These are phyloP conservation scores for Trichoderma harzianum DNA, from an alignment of 2,329 filamentous ascomycete genomes.

Conservation along the genomic window DNA sequence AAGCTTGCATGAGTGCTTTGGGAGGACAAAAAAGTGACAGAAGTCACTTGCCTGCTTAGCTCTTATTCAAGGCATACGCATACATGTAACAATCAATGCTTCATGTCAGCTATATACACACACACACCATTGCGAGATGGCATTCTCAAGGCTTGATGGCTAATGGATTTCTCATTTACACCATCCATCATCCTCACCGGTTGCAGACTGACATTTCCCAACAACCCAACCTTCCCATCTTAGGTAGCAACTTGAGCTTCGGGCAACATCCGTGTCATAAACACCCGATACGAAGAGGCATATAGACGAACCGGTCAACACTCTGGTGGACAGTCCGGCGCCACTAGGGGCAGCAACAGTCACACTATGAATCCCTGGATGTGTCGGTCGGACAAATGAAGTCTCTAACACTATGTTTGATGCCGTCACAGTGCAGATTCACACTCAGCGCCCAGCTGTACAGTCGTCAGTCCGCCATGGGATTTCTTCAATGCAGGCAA, in stretches of 20 bases:
- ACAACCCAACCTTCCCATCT: background rate
- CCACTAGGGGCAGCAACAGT: background rate
- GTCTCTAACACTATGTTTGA: background rate
- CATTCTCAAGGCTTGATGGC: background rate
- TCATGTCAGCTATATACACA: background rate
- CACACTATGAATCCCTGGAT: background rate
- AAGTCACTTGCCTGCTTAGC: background rate
- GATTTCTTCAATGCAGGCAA: background rate
- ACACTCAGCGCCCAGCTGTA: background rate
- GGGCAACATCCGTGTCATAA: background rate
- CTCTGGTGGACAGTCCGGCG: background rate
- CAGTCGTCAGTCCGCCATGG: background rate
- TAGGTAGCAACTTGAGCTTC: background rate
- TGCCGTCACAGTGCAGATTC: conserved; percentile 8
- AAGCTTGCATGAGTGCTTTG: background rate
- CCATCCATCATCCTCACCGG: background rate
- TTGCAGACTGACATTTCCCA: background rate
- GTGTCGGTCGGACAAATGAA: background rate
- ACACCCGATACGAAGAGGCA: background rate
- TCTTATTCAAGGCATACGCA: background rate
- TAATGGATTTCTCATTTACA: background rate
- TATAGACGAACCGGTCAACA: conserved; percentile 10
- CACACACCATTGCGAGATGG: no score
- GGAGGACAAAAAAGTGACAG: background rate
- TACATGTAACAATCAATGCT: background rate